Evolutionary conservation across 2,329 filamentous ascomycete species (phyloP).

Genomic region (Aspergillus pseudoviridinutans): DNA sequence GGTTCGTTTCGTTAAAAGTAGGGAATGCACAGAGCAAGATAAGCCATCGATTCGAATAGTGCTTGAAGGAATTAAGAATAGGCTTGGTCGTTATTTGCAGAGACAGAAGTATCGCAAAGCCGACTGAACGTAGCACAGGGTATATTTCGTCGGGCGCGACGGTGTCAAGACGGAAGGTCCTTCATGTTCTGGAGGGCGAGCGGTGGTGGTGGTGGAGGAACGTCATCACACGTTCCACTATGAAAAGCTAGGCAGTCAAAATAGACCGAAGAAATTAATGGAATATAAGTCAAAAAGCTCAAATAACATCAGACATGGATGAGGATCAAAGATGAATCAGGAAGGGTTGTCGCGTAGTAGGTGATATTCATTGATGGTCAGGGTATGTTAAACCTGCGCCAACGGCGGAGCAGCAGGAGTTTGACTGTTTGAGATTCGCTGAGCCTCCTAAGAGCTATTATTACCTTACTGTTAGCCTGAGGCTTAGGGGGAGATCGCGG

Average conservation of each 20-base stretch:
- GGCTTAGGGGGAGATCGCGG: not conserved
- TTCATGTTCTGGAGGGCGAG: conserved; percentile 20
- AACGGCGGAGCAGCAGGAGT: conserved; percentile 1
- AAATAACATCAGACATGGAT: not conserved
- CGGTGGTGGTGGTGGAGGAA: conserved; percentile 17
- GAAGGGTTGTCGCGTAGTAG: not conserved
- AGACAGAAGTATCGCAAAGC: not conserved
- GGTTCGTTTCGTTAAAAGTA: not conserved
- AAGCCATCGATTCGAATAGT: conserved; percentile 1
- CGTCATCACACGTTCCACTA: conserved; percentile 21
- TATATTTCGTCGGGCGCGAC: conserved; percentile 19
- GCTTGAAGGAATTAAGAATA: not conserved
- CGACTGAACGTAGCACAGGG: conserved; percentile 8
- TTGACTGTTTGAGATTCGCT: conserved; percentile 8
- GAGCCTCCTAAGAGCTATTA: conserved; percentile 14
- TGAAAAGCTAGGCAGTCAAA: conserved; percentile 9
- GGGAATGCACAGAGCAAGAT: not conserved
- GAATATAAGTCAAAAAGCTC: not conserved
- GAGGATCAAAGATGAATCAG: not conserved
- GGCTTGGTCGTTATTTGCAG: not conserved
- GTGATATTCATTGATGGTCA: not conserved
- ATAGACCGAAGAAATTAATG: not conserved
- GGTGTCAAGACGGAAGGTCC: conserved; percentile 10
- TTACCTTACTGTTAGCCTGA: not conserved
- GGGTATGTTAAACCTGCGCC: conserved; percentile 10